These are phyloP conservation scores for Pleurotus ostreatus DNA, from an alignment of 768 basidiomycete genomes.

Conservation along the genomic window DNA sequence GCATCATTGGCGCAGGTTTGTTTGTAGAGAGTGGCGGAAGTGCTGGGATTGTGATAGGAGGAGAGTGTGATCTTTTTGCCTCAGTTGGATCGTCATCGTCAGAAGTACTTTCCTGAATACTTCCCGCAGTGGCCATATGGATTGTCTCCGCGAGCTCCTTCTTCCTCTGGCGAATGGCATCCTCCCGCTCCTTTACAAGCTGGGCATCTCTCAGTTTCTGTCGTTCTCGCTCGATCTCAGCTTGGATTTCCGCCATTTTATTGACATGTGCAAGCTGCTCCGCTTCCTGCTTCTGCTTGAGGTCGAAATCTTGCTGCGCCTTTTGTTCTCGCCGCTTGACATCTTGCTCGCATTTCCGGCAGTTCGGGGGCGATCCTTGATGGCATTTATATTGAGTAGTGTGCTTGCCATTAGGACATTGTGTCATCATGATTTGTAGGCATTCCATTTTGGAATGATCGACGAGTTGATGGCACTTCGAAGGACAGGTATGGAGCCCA, in stretches of 20 bases:
- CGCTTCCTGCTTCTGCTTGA: slow-evolving; percentile 40
- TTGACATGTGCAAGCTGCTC: slow-evolving; percentile 38
- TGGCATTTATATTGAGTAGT: slow-evolving; percentile 38
- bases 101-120: not conserved
- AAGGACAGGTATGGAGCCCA: slow-evolving; percentile 49
- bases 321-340: slow-evolving; percentile 16
- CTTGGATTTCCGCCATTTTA: slow-evolving; percentile 34
- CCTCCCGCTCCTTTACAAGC: slow-evolving; percentile 28
- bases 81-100: too few relatives aligned
- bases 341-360: slow-evolving; percentile 45
- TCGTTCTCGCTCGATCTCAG: slow-evolving; percentile 34
- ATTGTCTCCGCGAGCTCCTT: slow-evolving; percentile 38
- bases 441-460: slow-evolving; percentile 56
- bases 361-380: slow-evolving; percentile 29
- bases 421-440: slow-evolving; percentile 24
- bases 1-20: too few relatives aligned
- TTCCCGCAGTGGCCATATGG: slow-evolving; percentile 2
- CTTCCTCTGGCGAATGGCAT: slow-evolving; percentile 37
- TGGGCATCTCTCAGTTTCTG: slow-evolving; percentile 36
- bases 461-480: slow-evolving; percentile 54
- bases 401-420: slow-evolving; percentile 44
- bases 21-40: too few relatives aligned
- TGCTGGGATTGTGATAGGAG: too few relatives aligned
- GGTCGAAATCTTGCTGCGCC: slow-evolving; percentile 34
- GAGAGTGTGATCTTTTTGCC: too few relatives aligned